These are phyloP conservation scores for Vigna radiata DNA, from an alignment of 306 rosid genomes.

Conservation along the genomic window DNA sequence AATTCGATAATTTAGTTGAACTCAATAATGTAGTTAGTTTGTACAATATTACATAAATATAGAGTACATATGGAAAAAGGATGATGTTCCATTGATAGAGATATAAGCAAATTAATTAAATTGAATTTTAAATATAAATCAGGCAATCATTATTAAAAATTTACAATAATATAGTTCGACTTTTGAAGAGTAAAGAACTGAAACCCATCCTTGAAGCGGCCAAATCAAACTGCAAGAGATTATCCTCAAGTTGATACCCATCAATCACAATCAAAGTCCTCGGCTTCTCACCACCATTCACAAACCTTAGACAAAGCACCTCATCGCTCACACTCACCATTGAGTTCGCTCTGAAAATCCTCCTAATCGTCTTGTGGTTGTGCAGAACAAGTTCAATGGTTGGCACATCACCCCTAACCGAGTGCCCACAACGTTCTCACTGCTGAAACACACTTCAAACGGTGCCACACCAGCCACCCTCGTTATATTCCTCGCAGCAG, in stretches of 20 bases:
- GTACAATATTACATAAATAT: no score
- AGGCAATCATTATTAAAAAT: no score
- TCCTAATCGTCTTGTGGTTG: no score
- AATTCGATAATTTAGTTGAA: no score
- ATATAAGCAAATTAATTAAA: no score
- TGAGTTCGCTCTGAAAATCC: no score
- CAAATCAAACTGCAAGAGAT: conserved; percentile 56
- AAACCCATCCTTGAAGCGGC: conserved; percentile 50
- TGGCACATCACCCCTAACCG: conserved; percentile 52
- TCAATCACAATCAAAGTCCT: conserved; percentile 54
- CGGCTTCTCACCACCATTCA: conserved; percentile 48
- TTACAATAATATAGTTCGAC: no score
- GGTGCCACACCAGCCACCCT: conserved; percentile 50
- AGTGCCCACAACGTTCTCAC: conserved; percentile 33
- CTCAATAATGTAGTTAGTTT: no score
- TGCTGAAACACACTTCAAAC: no score
- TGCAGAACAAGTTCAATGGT: conserved; percentile 49
- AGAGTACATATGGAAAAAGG: no score
- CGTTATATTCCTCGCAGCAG: conserved; percentile 52
- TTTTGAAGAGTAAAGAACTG: conserved; percentile 52
- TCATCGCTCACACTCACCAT: conserved; percentile 44
- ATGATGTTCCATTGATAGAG: no score
- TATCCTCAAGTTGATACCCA: conserved; percentile 54
- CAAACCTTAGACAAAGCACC: conserved; percentile 49
- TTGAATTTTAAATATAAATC: no score